These are phyloP conservation scores for Ascocoryne sarcoides DNA, from an alignment of 2,329 filamentous ascomycete genomes.

Conservation along the genomic window DNA sequence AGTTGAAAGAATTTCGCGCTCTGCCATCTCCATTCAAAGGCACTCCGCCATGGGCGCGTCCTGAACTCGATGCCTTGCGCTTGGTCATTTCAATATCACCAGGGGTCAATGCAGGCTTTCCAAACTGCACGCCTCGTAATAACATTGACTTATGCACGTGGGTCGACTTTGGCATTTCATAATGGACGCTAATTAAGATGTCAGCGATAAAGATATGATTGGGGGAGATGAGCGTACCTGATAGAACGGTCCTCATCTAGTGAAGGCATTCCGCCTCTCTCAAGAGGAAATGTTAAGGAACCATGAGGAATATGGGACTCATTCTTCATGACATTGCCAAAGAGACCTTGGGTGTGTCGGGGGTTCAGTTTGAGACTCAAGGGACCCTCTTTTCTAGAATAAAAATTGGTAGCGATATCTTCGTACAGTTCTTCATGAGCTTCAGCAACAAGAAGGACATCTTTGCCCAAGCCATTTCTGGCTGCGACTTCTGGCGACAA, in stretches of 20 bases:
- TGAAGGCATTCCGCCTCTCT: slow-evolving; percentile 61
- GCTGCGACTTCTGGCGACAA: slow-evolving; percentile 67
- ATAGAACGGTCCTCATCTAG: slow-evolving; percentile 82
- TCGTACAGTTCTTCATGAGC: slow-evolving; percentile 72
- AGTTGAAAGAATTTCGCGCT: slow-evolving; percentile 44
- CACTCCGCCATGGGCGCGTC: slow-evolving; percentile 63
- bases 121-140: slow-evolving; percentile 70
- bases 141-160: slow-evolving; percentile 90
- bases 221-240: no score
- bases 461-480: slow-evolving; percentile 72
- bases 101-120: slow-evolving; percentile 61
- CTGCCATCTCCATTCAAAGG: slow-evolving; percentile 44
- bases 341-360: slow-evolving; percentile 64
- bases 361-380: slow-evolving; percentile 66
- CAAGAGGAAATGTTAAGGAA: slow-evolving; percentile 68
- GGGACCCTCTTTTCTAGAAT: slow-evolving; percentile 74
- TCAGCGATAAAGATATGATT: no score
- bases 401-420: slow-evolving; percentile 76
- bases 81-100: slow-evolving; percentile 68
- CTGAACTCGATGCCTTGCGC: slow-evolving; percentile 53
- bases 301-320: slow-evolving; percentile 78
- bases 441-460: slow-evolving; percentile 78
- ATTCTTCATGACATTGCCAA: slow-evolving; percentile 74
- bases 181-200: slow-evolving; percentile 72
- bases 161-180: slow-evolving; percentile 66